These are phyloP conservation scores for Juncus inflexus DNA, from an alignment of 176 grass and related monocot species.

Conservation along the genomic window DNA sequence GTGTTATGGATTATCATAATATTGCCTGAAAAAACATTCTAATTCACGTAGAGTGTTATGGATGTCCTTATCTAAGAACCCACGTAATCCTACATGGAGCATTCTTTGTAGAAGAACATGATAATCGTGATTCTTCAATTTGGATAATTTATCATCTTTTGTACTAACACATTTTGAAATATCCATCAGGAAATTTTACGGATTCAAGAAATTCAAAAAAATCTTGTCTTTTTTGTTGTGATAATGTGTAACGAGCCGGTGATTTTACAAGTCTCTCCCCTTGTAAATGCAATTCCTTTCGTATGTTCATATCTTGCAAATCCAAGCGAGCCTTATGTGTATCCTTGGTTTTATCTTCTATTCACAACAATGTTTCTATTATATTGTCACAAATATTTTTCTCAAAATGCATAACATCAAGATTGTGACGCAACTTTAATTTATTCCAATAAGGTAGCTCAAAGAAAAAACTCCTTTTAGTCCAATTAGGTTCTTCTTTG, in stretches of 20 bases:
- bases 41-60: slow-evolving; percentile 6
- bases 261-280: background rate
- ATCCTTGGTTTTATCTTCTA: slow-evolving; percentile 19
- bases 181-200: slow-evolving; percentile 18
- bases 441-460: slow-evolving; percentile 13
- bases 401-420: slow-evolving; percentile 10
- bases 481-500: slow-evolving; percentile 1
- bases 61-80: slow-evolving; percentile 4
- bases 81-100: background rate
- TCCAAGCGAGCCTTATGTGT: slow-evolving; percentile 22
- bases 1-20: slow-evolving; percentile 7
- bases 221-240: background rate
- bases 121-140: slow-evolving; percentile 20
- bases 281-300: slow-evolving; percentile 6
- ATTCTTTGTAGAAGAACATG: slow-evolving; percentile 23
- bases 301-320: slow-evolving; percentile 14
- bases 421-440: background rate
- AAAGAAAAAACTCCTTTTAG: slow-evolving; percentile 5
- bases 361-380: background rate
- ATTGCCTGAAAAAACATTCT: slow-evolving; percentile 13
- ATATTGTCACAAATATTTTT: slow-evolving; percentile 14
- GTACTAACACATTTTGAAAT: slow-evolving; percentile 18
- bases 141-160: slow-evolving; percentile 1
- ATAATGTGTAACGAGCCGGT: background rate
- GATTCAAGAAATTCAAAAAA: background rate